phyloP scores from a whole-genome alignment of 2,329 filamentous ascomycete genomes.

The Colletotrichum lindemuthianum region DNA sequence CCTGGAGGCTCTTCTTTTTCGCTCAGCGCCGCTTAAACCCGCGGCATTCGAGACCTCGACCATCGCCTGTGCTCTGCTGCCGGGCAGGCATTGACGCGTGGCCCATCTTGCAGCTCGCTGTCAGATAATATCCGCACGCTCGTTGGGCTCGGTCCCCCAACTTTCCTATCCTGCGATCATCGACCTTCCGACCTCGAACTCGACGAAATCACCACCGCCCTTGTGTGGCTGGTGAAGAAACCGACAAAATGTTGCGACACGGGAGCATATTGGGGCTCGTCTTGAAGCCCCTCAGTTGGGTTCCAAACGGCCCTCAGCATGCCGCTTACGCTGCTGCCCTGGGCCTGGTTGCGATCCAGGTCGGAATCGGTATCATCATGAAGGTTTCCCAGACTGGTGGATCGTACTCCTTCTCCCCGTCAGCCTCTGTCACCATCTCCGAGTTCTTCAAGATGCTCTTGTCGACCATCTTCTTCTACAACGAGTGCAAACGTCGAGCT shows the following conservation, averaged over 20 bases:
- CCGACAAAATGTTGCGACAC: conserved; percentile 32
- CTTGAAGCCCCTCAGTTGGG: conserved; percentile 32
- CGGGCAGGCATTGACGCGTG: neutral
- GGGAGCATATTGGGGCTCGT: conserved; percentile 33
- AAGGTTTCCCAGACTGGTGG: conserved; percentile 43
- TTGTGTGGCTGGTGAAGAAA: conserved; percentile 11
- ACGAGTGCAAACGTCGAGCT: conserved; percentile 40
- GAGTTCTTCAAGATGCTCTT: conserved; percentile 46
- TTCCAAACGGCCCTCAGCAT: conserved; percentile 36
- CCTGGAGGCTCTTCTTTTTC: conserved; percentile 15
- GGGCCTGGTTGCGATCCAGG: conserved; percentile 46
- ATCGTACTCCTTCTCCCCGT: conserved; percentile 43
- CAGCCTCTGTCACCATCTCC: conserved; percentile 45
- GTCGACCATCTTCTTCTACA: conserved; percentile 43
- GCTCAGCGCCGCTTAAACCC: conserved; percentile 1
- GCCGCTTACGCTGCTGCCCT: conserved; percentile 43
- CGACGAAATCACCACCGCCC: conserved; percentile 9
- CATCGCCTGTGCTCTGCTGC: conserved; percentile 4
- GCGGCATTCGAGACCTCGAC: neutral
- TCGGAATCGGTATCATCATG: conserved; percentile 48
- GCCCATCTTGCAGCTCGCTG: conserved; percentile 1
- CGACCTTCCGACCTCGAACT: neutral
- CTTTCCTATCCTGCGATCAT: neutral
- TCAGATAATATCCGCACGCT: conserved; percentile 13
- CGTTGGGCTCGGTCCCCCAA: conserved; percentile 12